These are phyloP conservation scores for Pichia sp. DNA, from an alignment of 1,139 yeast genomes.

Conservation along the genomic window DNA sequence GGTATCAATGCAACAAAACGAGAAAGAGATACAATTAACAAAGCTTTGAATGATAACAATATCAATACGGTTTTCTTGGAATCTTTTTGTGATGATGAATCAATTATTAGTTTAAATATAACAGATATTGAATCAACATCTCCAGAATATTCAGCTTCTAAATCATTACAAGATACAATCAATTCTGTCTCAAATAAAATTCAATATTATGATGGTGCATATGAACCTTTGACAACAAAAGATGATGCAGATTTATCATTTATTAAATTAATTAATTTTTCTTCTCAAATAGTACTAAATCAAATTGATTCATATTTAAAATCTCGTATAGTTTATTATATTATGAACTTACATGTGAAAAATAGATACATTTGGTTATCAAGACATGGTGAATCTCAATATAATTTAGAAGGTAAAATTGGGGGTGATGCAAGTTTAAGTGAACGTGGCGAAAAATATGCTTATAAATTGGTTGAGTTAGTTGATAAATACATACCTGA, in stretches of 20 bases:
- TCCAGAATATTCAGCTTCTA: constrained; percentile 13
- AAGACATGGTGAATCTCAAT: constrained; percentile 92
- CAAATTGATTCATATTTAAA: constrained; percentile 83
- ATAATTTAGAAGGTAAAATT: constrained; percentile 86
- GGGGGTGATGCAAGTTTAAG: constrained; percentile 93
- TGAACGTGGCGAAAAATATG: constrained; percentile 81
- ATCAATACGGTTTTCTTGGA: constrained; percentile 91
- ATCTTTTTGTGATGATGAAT: constrained; percentile 82
- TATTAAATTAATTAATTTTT: constrained; percentile 80
- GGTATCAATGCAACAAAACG: constrained; percentile 75
- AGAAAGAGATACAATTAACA: constrained; percentile 61
- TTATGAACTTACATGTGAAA: constrained; percentile 90
- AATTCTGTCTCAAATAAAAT: constrained; percentile 70
- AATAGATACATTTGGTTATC: constrained; percentile 90
- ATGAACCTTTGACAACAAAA: constrained; percentile 61
- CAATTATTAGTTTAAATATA: constrained; percentile 70
- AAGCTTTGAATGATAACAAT: constrained; percentile 55
- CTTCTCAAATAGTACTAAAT: constrained; percentile 81
- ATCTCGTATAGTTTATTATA: constrained; percentile 88
- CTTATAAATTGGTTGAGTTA: constrained; percentile 72
- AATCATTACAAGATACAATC: constrained; percentile 45
- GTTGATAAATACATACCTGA: constrained; percentile 68
- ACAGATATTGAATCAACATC: constrained; percentile 16
- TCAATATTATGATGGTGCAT: constrained; percentile 61
- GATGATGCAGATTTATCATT: constrained; percentile 67